Evolutionary conservation across 805 yeast genomes (phyloP).

Genomic region (Yarrowia divulgata): DNA sequence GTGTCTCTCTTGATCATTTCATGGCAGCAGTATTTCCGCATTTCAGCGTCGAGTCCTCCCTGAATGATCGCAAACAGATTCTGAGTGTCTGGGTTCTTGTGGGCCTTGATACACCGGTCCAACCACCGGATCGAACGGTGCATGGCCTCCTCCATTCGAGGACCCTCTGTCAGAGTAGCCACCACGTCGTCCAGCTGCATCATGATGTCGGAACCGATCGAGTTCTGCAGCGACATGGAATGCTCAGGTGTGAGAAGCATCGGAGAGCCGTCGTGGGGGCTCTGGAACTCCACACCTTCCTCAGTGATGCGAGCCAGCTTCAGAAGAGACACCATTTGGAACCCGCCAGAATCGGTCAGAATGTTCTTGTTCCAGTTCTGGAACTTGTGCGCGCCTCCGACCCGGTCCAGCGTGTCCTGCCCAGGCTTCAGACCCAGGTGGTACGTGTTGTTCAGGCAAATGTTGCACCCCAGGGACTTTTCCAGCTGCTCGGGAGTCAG

Average conservation of each 20-base stretch:
- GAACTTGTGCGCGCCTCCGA: conserved; percentile 56
- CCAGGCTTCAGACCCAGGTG: conserved; percentile 57
- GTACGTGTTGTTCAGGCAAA: conserved; percentile 56
- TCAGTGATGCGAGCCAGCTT: conserved; percentile 57
- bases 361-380: conserved; percentile 56
- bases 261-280: conserved; percentile 57
- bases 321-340: conserved; percentile 57
- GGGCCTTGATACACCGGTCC: conserved; percentile 55
- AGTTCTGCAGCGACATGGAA: conserved; percentile 55
- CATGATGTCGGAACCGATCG: conserved; percentile 57
- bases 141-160: conserved; percentile 58
- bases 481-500: conserved; percentile 55
- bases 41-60: conserved; percentile 55
- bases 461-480: conserved; percentile 52
- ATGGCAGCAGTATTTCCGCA: conserved; percentile 53
- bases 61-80: conserved; percentile 57
- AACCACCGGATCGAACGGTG: conserved; percentile 55
- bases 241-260: conserved; percentile 58
- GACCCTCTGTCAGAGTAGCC: conserved; percentile 55
- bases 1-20: conserved; percentile 56
- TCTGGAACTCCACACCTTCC: conserved; percentile 55
- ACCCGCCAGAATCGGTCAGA: conserved; percentile 57
- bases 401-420: conserved; percentile 52
- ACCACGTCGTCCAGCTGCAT: conserved; percentile 59
- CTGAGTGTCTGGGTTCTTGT: conserved; percentile 54